Conservation (phyloP, 1,284 basidiomycete genomes). For the Calocybe gambosa region DNA sequence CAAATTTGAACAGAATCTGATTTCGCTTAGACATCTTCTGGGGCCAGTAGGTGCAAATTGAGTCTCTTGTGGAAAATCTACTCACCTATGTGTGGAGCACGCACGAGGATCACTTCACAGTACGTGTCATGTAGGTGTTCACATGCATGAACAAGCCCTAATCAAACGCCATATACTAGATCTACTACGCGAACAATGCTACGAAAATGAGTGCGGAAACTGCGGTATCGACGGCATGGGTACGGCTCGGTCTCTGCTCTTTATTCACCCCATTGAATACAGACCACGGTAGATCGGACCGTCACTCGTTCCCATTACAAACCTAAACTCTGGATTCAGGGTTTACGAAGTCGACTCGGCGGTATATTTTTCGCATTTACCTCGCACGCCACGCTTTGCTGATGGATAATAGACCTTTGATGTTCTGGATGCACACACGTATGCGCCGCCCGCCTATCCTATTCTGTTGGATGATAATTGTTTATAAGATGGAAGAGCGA, state of each 20-base stretch:
- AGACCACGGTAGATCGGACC: slow-evolving; percentile 47
- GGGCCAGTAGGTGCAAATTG: slow-evolving; percentile 44
- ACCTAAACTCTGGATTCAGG: slow-evolving; percentile 75
- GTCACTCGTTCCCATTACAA: slow-evolving; percentile 66
- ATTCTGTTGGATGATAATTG: background rate
- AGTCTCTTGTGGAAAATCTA: background rate
- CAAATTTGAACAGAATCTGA: slow-evolving; percentile 3
- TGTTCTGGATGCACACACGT: slow-evolving; percentile 70
- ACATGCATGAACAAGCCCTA: background rate
- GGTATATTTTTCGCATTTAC: slow-evolving; percentile 29
- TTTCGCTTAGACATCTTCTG: slow-evolving; percentile 60
- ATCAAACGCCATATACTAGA: slow-evolving; percentile 29
- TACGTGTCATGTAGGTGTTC: slow-evolving; percentile 23
- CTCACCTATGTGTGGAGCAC: slow-evolving; percentile 28
- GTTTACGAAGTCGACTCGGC: slow-evolving; percentile 74
- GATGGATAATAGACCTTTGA: slow-evolving; percentile 54
- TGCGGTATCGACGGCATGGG: slow-evolving; percentile 57
- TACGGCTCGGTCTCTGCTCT: slow-evolving; percentile 21
- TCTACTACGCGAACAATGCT: slow-evolving; percentile 73
- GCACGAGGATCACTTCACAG: slow-evolving; percentile 76
- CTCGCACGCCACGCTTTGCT: slow-evolving; percentile 1
- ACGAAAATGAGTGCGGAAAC: slow-evolving; percentile 52
- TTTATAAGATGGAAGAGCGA: slow-evolving; percentile 52
- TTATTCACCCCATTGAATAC: slow-evolving; percentile 3
- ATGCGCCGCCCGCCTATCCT: slow-evolving; percentile 22